Evolutionary conservation across 73 alveolate genomes (phyloP).

Genomic region (Uronychia binucleata): DNA sequence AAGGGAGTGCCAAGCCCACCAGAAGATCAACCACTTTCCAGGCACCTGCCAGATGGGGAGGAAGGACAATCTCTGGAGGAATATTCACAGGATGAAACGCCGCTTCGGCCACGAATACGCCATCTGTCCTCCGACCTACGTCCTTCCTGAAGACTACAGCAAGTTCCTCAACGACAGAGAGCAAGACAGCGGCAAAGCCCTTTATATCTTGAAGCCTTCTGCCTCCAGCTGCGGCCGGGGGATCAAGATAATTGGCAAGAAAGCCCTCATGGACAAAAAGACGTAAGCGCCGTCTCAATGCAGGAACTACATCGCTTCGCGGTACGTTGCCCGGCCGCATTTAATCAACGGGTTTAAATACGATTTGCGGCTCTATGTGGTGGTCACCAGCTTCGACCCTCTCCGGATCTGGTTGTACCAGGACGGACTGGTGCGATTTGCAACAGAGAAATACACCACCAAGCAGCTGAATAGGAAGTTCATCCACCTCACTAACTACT

Average conservation of each 20-base stretch:
- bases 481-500: slow-evolving; percentile 68
- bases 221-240: slow-evolving; percentile 98
- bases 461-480: slow-evolving; percentile 18
- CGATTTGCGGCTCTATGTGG: slow-evolving; percentile 91
- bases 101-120: slow-evolving; percentile 75
- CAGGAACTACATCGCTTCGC: slow-evolving; percentile 68
- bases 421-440: slow-evolving; percentile 98
- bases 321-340: slow-evolving; percentile 94
- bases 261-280: slow-evolving; percentile 51
- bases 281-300: not conserved
- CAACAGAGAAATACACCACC: slow-evolving; percentile 90
- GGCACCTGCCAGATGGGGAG: slow-evolving; percentile 80
- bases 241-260: slow-evolving; percentile 76
- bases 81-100: slow-evolving; percentile 63
- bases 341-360: slow-evolving; percentile 90
- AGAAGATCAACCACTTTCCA: slow-evolving; percentile 89
- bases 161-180: slow-evolving; percentile 80
- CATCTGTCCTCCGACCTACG: slow-evolving; percentile 85
- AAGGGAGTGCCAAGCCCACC: slow-evolving; percentile 52
- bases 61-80: slow-evolving; percentile 82
- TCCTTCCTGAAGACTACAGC: slow-evolving; percentile 88
- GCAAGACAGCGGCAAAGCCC: slow-evolving; percentile 63
- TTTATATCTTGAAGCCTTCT: slow-evolving; percentile 94
- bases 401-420: slow-evolving; percentile 92
- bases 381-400: slow-evolving; percentile 95